Base-by-base conservation (phyloP, 306 rosid species). In the Medicago arabica region DNA sequence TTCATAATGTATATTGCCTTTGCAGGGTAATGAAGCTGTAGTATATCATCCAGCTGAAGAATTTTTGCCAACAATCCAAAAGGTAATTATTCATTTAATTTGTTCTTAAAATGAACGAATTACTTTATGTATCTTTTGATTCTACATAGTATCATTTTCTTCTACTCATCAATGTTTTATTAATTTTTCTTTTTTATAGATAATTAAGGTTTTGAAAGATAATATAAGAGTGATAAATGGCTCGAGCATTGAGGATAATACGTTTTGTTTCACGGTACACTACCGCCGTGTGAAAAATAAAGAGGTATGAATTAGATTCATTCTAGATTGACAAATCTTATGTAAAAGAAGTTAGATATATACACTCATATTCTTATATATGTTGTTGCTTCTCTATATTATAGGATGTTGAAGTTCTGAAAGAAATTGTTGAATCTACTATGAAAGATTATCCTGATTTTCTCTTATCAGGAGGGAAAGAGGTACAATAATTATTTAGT, bases 11-110 rank as follows among this genome's bases (percentile, higher is more conserved):
- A 4, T 46, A 51, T 21, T 13, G 7, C 17, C 14, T 81, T 58
- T 76, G 4, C 53, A 89, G 93, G 89, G 93, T 55, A 85, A 87
- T n/a, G 80, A 81, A 34, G 71, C 76, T 55, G 82, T 84, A 63
- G 51, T 72, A 67, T 89, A 84, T 67, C 87, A 72, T 58, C 94
- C 94, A 0, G 90, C 90, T 28, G 75, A 53, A 53, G 86, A 80
- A 10, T 85, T 80, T 75, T 53, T 85, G 18, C 84, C 88, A 14
- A 62, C 75, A 15, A 80, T 89, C 69, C 74, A 80, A 58, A 75
- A 82, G 91, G 94, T 89, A 69, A 58, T 5, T 23, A 58, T 58
- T 38, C 25, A 15, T 68, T 60, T 44, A 13, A 46, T 46, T 46
- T 63, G 7, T 61, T 39, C 41, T 62, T 61, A 63, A 63, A 62